Base-by-base conservation (phyloP, 2,329 filamentous ascomycete genomes). In the Colletotrichum sp. region DNA sequence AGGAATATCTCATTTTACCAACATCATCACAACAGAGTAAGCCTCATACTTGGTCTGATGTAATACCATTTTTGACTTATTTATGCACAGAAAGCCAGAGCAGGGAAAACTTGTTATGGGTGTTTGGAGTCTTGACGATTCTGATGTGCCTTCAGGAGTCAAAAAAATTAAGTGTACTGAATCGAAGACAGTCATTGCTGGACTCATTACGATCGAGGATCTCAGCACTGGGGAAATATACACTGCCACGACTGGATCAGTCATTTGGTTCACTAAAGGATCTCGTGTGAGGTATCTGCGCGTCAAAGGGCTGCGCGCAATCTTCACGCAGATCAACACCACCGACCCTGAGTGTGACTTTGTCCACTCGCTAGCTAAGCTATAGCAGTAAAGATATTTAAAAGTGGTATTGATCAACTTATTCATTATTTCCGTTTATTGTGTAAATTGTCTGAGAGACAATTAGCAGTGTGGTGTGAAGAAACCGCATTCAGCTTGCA, bases 11-110 rank as follows among this genome's bases (percentile, higher is more conserved):
- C 38, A 43, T n/a, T 43, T 43, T n/a, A 11, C 38, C 38, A 43
- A 43, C 38, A 43, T 43, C 16, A 43, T 43, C 38, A 11, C 8
- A 6, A 43, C 18, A 43, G 38, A n/a, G 38, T 43, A 43, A n/a
- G 16, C 5, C 4, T 1, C 5, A 18, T 43, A 1, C 16, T 1
- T 16, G 8, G 18, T 3, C 16, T n/a, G 1, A 11, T 43, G 5
- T 1, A n/a, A 43, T 6, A 5, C 5, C 16, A 43, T 43, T 5
- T 1, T 6, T 43, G 8, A 43, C 8, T n/a, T 5, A 11, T n/a
- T 43, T n/a, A 6, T 43, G 11, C 8, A 11, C 16, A 43, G 38
- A 43, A 5, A 43, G 38, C 38, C 38, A 43, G 8, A 43, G 38
- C 38, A 43, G 18, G 38, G 18, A n/a, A 43, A 43, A 6, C 38